Evolutionary conservation across 148 eudicot species (phyloP).

Genomic region (Selenicereus undatus): DNA sequence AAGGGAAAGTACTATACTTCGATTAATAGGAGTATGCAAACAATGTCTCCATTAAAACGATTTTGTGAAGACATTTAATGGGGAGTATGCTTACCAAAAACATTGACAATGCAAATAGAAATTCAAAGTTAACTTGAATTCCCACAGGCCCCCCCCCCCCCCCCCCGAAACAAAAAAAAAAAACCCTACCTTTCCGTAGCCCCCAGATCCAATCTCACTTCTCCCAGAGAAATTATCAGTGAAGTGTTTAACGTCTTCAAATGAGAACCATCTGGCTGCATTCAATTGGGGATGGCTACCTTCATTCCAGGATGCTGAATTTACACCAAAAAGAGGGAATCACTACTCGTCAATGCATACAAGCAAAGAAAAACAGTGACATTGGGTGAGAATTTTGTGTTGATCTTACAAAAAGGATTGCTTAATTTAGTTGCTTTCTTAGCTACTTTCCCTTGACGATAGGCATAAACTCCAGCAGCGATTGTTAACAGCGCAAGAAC

Average conservation of each 20-base stretch:
- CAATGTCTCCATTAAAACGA: no score
- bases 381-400: neutral
- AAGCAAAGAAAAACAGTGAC: neutral
- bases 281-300: conserved; percentile 47
- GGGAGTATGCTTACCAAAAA: no score
- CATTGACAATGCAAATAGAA: neutral
- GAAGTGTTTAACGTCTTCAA: conserved; percentile 52
- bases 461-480: conserved; percentile 49
- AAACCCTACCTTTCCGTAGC: conserved; percentile 58
- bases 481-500: conserved; percentile 43
- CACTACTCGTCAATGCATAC: neutral
- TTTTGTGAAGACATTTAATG: no score
- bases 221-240: conserved; percentile 49
- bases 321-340: neutral
- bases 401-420: conserved; percentile 61
- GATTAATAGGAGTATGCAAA: no score
- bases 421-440: conserved; percentile 30
- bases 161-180: no score
- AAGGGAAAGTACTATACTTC: no score
- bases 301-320: conserved; percentile 52
- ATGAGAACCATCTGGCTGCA: conserved; percentile 57
- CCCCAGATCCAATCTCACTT: conserved; percentile 60
- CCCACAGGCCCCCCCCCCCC: neutral
- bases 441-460: conserved; percentile 40
- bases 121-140: neutral